phyloP scores from a whole-genome alignment of 345 rosid genomes.

The Clausena lansium region DNA sequence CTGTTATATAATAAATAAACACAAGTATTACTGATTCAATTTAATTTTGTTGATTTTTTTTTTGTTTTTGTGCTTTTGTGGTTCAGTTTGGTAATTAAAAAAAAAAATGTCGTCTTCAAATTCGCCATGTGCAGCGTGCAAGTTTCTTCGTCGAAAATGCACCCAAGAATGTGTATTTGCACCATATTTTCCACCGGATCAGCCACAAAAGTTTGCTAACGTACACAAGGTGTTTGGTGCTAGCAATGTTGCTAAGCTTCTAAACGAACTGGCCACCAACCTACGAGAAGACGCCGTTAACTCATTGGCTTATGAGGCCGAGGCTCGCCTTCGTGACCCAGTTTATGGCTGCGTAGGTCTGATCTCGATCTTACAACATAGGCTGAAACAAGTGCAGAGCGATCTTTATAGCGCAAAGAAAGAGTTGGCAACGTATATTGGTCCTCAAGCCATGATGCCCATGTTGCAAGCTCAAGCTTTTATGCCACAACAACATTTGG shows the following conservation, averaged over 20 bases:
- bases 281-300: conserved; percentile 76
- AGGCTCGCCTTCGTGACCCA: conserved; percentile 75
- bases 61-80: background rate
- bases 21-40: background rate
- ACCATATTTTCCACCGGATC: conserved; percentile 77
- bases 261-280: conserved; percentile 48
- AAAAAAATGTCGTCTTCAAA: conserved; percentile 57
- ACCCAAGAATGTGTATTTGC: conserved; percentile 81
- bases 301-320: conserved; percentile 76
- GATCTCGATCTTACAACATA: conserved; percentile 68
- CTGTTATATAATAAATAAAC: background rate
- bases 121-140: conserved; percentile 86
- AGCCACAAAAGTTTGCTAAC: conserved; percentile 58
- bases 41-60: background rate
- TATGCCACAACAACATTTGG: conserved; percentile 31
- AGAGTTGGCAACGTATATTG: conserved; percentile 54
- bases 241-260: conserved; percentile 73
- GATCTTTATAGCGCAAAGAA: conserved; percentile 54
- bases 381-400: conserved; percentile 45
- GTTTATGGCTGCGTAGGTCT: conserved; percentile 85
- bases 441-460: conserved; percentile 51
- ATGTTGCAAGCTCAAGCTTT: conserved; percentile 30
- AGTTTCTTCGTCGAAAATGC: conserved; percentile 68
- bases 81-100: background rate
- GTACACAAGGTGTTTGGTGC: conserved; percentile 71